A percentile compares a stretch with the other conserved stretches of the same genome.
Evolutionary conservation across 257 asterid species (phyloP).

Genomic region (Penstemon davidsonii): DNA sequence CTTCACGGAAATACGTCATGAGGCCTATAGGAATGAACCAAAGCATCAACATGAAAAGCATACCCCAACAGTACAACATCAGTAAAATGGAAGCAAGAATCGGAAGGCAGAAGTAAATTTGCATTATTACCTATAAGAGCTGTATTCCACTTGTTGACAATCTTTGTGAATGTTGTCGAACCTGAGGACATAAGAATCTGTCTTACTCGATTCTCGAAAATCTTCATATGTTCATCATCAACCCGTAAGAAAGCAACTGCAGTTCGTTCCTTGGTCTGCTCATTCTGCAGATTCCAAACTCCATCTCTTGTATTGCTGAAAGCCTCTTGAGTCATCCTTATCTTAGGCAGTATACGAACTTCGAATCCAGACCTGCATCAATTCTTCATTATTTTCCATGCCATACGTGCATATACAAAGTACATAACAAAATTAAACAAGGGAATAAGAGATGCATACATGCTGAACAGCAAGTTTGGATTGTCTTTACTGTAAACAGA

Average conservation of each 20-base stretch:
- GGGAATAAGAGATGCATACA: constrained; percentile 42
- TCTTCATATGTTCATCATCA: constrained; percentile 99
- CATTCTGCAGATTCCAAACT: constrained; percentile 97
- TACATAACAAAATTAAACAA: not conserved
- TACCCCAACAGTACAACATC: not conserved
- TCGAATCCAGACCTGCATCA: constrained; percentile 84
- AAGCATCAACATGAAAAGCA: constrained; percentile 25
- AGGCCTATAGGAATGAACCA: constrained; percentile 58
- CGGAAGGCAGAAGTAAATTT: constrained; percentile 5
- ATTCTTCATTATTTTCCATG: constrained; percentile 3
- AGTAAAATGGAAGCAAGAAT: constrained; percentile 2
- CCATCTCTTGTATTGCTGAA: constrained; percentile 97
- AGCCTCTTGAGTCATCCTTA: constrained; percentile 96
- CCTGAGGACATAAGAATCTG: constrained; percentile 99
- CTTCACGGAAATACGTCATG: constrained; percentile 99
- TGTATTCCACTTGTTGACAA: constrained; percentile 99
- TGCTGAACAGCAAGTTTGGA: constrained; percentile 96
- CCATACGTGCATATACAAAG: not conserved
- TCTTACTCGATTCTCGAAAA: constrained; percentile 92
- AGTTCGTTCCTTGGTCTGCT: constrained; percentile 95
- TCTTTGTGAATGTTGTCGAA: constrained; percentile 96
- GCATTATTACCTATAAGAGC: constrained; percentile 78
- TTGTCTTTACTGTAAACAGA: constrained; percentile 99
- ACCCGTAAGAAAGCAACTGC: constrained; percentile 96
- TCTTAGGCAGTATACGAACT: constrained; percentile 93